Percentiles rank a stretch among this genome's conserved stretches.
These are phyloP conservation scores for Endotrypanum monterogeii DNA, from an alignment of 208 protist species.

Conservation along the genomic window DNA sequence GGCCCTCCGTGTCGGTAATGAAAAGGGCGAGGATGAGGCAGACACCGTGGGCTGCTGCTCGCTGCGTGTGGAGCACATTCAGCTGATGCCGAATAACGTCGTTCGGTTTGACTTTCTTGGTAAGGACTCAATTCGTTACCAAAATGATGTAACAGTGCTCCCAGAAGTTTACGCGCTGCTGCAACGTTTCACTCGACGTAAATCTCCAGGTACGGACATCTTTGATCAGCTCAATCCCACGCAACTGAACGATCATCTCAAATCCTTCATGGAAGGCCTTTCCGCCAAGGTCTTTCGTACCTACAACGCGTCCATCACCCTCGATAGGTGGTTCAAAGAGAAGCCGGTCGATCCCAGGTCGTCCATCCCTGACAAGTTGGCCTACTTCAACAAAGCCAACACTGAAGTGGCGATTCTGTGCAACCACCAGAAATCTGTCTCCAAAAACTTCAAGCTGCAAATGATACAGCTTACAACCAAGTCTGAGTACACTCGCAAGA, in stretches of 20 bases:
- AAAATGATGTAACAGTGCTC: slow-evolving; percentile 92
- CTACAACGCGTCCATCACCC: slow-evolving; percentile 98
- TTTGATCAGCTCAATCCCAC: slow-evolving; percentile 94
- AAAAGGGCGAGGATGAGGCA: slow-evolving; percentile 97
- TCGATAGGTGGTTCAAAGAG: slow-evolving; percentile 96
- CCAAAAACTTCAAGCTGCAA: slow-evolving; percentile 86
- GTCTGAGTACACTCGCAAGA: slow-evolving; percentile 67
- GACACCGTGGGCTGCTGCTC: slow-evolving; percentile 99
- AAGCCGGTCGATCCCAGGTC: slow-evolving; percentile 73
- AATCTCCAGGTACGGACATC: slow-evolving; percentile 86
- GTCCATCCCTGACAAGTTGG: slow-evolving; percentile 87
- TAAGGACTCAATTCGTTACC: slow-evolving; percentile 98
- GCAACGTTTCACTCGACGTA: slow-evolving; percentile 82
- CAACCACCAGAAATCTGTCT: slow-evolving; percentile 98
- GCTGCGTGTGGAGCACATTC: slow-evolving; percentile 97
- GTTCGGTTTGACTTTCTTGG: slow-evolving; percentile 98
- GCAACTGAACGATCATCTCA: slow-evolving; percentile 97
- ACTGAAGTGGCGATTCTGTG: slow-evolving; percentile 98
- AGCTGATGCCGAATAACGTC: slow-evolving; percentile 62
- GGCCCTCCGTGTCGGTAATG: slow-evolving; percentile 99
- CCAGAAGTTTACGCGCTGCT: slow-evolving; percentile 94
- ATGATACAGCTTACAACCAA: slow-evolving; percentile 87
- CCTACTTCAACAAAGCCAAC: slow-evolving; percentile 98
- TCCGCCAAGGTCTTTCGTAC: slow-evolving; percentile 99
- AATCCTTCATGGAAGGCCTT: slow-evolving; percentile 96